Conservation (phyloP, 2,329 filamentous ascomycete genomes). For the Aureobasidium sp. region DNA sequence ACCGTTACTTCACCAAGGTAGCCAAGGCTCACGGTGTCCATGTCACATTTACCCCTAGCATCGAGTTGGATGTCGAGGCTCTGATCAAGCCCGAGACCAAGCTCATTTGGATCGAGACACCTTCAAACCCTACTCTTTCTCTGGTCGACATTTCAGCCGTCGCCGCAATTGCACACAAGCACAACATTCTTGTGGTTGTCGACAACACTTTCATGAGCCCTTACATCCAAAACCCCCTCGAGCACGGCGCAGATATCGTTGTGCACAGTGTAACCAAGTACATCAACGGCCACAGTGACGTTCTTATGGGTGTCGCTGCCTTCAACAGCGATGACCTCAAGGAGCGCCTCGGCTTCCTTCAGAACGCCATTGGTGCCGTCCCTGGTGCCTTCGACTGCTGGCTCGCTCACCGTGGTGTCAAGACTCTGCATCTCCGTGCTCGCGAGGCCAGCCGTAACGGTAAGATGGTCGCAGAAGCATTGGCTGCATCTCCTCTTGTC, state of each 20-base stretch:
- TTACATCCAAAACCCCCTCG: slow-evolving; percentile 92
- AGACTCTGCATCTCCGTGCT: slow-evolving; percentile 90
- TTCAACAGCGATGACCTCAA: slow-evolving; percentile 81
- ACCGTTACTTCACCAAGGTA: slow-evolving; percentile 98
- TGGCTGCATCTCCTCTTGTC: slow-evolving; percentile 73
- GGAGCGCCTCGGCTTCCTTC: slow-evolving; percentile 74
- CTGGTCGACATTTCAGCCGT: slow-evolving; percentile 90
- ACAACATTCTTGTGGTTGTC: slow-evolving; percentile 91
- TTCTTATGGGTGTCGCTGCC: slow-evolving; percentile 94
- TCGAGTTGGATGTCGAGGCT: slow-evolving; percentile 76
- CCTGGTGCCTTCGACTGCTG: slow-evolving; percentile 94
- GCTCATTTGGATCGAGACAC: slow-evolving; percentile 93
- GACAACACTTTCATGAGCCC: slow-evolving; percentile 98
- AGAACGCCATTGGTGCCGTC: slow-evolving; percentile 94
- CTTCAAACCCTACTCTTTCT: slow-evolving; percentile 87
- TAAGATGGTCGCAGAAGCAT: slow-evolving; percentile 61
- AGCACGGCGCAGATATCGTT: slow-evolving; percentile 90
- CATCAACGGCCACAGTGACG: slow-evolving; percentile 94
- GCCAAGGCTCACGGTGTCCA: slow-evolving; percentile 88
- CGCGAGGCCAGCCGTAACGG: slow-evolving; percentile 80
- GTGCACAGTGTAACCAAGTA: slow-evolving; percentile 98
- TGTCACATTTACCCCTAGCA: slow-evolving; percentile 88
- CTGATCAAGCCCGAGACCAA: slow-evolving; percentile 86
- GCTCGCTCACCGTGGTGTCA: slow-evolving; percentile 93
- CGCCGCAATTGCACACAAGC: slow-evolving; percentile 72